A percentile compares a stretch with the other conserved stretches of the same genome.
Evolutionary conservation across 306 rosid genomes (phyloP).

Genomic region (Coriaria nepalensis): DNA sequence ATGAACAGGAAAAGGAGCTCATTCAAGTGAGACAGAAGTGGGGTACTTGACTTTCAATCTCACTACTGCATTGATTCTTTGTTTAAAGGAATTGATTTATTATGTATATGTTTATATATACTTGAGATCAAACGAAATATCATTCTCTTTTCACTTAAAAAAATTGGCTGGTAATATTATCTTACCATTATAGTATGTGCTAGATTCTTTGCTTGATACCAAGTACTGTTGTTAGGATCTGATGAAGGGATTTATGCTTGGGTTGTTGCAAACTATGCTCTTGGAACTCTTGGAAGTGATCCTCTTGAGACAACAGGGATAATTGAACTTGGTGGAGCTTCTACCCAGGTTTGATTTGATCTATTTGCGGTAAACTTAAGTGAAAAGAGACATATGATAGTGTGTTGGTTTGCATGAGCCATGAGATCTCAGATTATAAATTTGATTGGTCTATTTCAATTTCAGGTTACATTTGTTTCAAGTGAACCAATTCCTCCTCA

Average conservation of each 20-base stretch:
- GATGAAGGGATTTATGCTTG: conserved; percentile 90
- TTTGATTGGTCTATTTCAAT: conserved; percentile 12
- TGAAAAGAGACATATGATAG: background rate
- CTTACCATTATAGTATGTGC: no score
- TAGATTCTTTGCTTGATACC: background rate
- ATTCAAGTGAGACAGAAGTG: no score
- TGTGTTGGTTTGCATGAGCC: conserved; percentile 5
- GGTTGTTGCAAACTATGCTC: conserved; percentile 90
- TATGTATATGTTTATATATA: no score
- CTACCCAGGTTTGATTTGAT: conserved; percentile 56
- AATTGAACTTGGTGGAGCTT: conserved; percentile 90
- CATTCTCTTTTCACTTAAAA: no score
- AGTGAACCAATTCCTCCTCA: conserved; percentile 49
- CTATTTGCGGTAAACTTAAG: background rate
- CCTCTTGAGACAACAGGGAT: conserved; percentile 71
- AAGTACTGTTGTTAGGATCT: conserved; percentile 42
- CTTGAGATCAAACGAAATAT: no score
- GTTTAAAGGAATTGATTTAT: no score
- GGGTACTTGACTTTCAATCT: no score
- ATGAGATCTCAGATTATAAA: conserved; percentile 5
- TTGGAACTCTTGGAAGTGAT: conserved; percentile 75
- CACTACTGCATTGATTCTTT: no score
- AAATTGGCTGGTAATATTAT: no score
- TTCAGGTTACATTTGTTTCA: conserved; percentile 87
- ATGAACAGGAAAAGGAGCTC: no score